These are phyloP conservation scores for Nemania serpens DNA, from an alignment of 2,329 filamentous ascomycete genomes.

Conservation along the genomic window DNA sequence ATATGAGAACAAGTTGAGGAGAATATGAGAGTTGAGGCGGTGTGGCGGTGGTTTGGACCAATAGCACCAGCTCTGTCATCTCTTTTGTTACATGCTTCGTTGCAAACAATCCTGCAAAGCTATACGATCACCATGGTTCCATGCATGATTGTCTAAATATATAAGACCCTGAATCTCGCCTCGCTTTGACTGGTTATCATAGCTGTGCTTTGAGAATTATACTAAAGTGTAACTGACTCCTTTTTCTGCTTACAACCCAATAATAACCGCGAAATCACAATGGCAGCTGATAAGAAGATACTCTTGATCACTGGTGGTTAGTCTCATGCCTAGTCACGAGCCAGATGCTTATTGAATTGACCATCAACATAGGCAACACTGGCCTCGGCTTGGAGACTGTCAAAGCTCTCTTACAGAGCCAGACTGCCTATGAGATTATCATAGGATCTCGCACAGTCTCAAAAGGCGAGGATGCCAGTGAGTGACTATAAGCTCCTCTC, in stretches of 20 bases:
- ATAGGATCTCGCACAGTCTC: conserved; percentile 52
- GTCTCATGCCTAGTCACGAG: not conserved
- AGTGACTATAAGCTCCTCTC: conserved; percentile 10
- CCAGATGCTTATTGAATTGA: conserved; percentile 1
- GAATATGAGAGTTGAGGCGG: not conserved
- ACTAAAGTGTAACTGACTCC: no score
- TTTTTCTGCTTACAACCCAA: not conserved
- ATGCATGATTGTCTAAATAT: not conserved
- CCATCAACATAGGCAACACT: conserved; percentile 25
- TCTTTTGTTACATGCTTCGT: no score
- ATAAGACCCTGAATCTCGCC: not conserved
- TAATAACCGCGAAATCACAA: conserved; percentile 3
- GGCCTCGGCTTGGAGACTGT: conserved; percentile 29
- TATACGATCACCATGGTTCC: no score
- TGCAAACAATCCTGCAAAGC: no score
- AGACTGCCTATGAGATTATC: conserved; percentile 50
- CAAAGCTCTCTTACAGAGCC: conserved; percentile 33
- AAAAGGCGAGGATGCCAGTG: conserved; percentile 51
- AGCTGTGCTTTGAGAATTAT: no score
- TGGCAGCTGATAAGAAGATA: conserved; percentile 32
- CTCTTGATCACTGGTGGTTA: conserved; percentile 33
- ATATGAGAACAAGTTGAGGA: not conserved
- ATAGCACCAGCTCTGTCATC: no score
- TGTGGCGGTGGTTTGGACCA: not conserved
- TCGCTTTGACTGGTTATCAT: no score